Evolutionary conservation across 352 stramenopile species (phyloP), one percentile per base, ranked within the genome.

Genomic region (Phytophthora aleatoria): DNA sequence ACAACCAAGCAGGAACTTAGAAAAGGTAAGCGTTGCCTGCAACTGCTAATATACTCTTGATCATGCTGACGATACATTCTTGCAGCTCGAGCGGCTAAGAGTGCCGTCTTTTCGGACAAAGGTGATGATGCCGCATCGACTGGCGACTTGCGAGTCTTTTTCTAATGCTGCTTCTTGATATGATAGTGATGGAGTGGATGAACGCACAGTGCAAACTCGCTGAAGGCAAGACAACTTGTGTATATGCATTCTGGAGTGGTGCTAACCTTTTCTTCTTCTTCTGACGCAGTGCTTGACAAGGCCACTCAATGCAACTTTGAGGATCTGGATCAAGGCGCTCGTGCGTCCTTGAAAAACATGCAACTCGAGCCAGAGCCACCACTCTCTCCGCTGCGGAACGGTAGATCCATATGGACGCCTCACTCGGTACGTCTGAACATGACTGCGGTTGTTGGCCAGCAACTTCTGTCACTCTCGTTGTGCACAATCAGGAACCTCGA

Each of bases 1-100:
- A 55, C 66, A 42, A 74, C 62, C 41, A 88, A 85, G 26, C 73
- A 83, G 56, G 83, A 90, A 33, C 63, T 89, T 42, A 73, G 69
- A 12, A 71, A 67, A 80, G 76, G 81, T 83, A 26, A 43, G 50
- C 15, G 24, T 33, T 57, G 26, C 4, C 5, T 27, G 3, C 30
- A 24, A 48, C 8, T n/a, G 15, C 15, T 38, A 20, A 2, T 1
- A 3, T 45, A 6, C 47, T 58, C 28, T 35, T 30, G 12, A 57
- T 3, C 10, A n/a, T 51, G 20, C 36, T 67, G 20, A 61, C 10
- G 8, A n/a, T 30, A 8, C 27, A 35, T 45, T 51, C 4, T n/a
- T 47, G 27, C 42, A 81, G 73, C 68, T 48, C 69, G 66, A 24
- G 49, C 31, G 41, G 49, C 57, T 9, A 55, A 78, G 41, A 74